Conservation (phyloP, 352 stramenopile genomes). For the Phytophthora melonis region DNA sequence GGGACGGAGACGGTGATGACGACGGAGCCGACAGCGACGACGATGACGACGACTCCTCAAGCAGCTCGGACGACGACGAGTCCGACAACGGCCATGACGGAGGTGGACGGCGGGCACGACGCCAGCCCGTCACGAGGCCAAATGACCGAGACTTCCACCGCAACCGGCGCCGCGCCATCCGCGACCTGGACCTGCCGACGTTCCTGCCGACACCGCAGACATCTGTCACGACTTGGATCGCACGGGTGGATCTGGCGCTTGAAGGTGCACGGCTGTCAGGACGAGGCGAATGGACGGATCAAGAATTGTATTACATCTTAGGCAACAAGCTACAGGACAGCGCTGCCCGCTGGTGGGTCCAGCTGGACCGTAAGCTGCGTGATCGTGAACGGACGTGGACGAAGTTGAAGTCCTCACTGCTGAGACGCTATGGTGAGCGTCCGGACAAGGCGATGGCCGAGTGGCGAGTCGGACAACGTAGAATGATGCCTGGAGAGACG, state of each 20-base stretch:
- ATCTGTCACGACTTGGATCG: background rate
- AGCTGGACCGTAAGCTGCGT: background rate
- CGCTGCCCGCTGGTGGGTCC: background rate
- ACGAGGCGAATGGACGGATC: background rate
- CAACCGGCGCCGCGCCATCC: background rate
- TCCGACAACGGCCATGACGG: background rate
- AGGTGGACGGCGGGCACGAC: background rate
- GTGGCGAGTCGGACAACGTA: background rate
- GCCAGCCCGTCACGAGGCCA: background rate
- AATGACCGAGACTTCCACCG: background rate
- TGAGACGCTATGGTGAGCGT: background rate
- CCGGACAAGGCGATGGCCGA: background rate
- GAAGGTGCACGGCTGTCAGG: background rate
- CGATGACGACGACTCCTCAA: background rate
- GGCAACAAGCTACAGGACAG: background rate
- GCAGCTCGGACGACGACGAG: background rate
- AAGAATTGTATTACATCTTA: constrained; percentile 4
- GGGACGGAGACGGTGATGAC: background rate
- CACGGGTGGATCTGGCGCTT: background rate
- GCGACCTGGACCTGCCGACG: background rate
- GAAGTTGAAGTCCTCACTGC: background rate
- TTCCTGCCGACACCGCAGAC: background rate
- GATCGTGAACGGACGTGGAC: background rate
- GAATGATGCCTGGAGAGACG: no score
- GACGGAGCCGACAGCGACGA: background rate